Evolutionary conservation across 441 rosid species (phyloP).

Genomic region (Brassica hybrid): DNA sequence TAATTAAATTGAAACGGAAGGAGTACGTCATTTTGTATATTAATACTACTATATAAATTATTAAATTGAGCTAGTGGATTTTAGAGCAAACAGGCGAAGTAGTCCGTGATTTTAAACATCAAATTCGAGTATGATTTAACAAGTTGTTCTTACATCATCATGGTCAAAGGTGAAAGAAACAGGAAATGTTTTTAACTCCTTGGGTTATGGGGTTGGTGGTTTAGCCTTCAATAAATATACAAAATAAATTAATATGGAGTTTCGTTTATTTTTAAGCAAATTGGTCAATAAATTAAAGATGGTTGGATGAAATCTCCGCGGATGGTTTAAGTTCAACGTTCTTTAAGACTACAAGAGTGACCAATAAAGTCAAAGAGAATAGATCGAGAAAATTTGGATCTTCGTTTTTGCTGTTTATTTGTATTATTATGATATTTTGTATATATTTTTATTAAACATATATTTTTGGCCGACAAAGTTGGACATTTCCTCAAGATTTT

Average conservation of each 20-base stretch:
- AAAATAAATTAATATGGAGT: neutral
- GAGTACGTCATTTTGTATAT: neutral
- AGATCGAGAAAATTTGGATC: neutral
- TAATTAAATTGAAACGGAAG: no score
- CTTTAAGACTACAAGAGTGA: constrained; percentile 12
- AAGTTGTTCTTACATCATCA: constrained; percentile 26
- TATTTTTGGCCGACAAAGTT: neutral
- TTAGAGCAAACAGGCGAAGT: constrained; percentile 21
- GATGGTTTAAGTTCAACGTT: constrained; percentile 7
- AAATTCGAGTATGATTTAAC: constrained; percentile 26
- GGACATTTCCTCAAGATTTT: neutral
- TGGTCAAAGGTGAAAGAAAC: constrained; percentile 34
- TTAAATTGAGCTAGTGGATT: constrained; percentile 11
- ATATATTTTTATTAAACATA: neutral
- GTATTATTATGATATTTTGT: neutral
- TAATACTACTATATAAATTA: neutral
- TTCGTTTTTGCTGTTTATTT: constrained; percentile 11
- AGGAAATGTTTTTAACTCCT: constrained; percentile 3
- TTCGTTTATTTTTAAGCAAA: neutral
- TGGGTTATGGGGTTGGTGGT: constrained; percentile 32
- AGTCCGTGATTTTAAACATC: constrained; percentile 33
- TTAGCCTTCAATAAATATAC: neutral
- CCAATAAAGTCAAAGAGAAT: constrained; percentile 29
- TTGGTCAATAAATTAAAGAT: constrained; percentile 16
- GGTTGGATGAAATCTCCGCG: constrained; percentile 32